Base-by-base conservation (phyloP, 805 yeast genomes). In the Candida lessepsii region DNA sequence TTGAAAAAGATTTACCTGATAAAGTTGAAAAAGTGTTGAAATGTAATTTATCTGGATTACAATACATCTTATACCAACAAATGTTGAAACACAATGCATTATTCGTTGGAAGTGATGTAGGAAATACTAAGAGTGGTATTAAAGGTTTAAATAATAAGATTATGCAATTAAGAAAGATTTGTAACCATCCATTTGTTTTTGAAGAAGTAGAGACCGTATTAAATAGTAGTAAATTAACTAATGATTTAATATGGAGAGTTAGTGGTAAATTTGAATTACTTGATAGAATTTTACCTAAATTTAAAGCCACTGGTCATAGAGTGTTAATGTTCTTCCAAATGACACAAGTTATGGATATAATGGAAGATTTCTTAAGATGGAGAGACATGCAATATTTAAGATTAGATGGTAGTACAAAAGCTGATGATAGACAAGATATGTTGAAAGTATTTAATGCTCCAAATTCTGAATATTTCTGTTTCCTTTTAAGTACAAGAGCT, bases 301-400 rank as follows among this genome's bases (percentile, higher is more conserved):
- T 83, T 56, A 78, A 81, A 50, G 82, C 77, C 0, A 67, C 82
- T 5, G 89, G 89, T 2, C 95, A 86, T 56, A 72, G 90, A 57
- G 88, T 85, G 3, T 71, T 86, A 60, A 81, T 86, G 61, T 86
- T 86, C 54, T 86, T 86, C 68, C 95, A 86, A 63, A 86, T 86
- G 95, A 86, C 95, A 0, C 88, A 83, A 56, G 86, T 86, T 40
- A 86, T 86, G 95, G 88, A 85, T 57, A 86, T 86, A 29, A 85
- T 86, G 89, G 95, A 86, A 60, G 95, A 86, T 60, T 86, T 77
- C 58, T 67, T 86, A 53, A 71, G 90, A 51, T 73, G 76, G 62
- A 72, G 75, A 49, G 79, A 73, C 31, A 65, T 85, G 74, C 78
- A 82, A 51, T 86, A 84, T 56, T 66, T 84, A 71, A 73, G 93